Conservation (phyloP, 2,329 filamentous ascomycete species). For the Colletotrichum higginsianum region DNA sequence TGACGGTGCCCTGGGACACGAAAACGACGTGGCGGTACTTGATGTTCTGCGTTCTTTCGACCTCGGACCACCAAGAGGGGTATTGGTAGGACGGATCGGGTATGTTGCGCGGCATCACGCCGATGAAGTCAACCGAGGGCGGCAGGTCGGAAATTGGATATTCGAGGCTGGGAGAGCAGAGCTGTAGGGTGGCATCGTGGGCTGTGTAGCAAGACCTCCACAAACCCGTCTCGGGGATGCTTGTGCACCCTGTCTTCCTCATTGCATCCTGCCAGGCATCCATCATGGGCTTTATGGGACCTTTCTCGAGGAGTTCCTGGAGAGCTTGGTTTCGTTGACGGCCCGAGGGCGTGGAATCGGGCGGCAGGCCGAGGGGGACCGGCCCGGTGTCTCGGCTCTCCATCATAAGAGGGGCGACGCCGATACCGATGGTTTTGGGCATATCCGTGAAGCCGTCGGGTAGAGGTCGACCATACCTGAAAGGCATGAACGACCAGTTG, state of each 20-base stretch:
- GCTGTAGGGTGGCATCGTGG: constrained; percentile 54
- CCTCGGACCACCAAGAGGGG: constrained; percentile 63
- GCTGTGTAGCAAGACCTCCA: constrained; percentile 31
- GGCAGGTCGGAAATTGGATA: constrained; percentile 56
- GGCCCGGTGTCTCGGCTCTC: constrained; percentile 52
- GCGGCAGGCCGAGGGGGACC: constrained; percentile 50
- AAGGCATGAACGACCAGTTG: constrained; percentile 50
- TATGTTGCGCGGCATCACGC: constrained; percentile 55
- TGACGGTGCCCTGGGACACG: constrained; percentile 64
- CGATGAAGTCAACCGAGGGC: constrained; percentile 58
- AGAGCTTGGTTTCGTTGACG: constrained; percentile 47
- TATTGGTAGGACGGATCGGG: constrained; percentile 48
- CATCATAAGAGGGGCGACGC: constrained; percentile 49
- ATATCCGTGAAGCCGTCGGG: constrained; percentile 46
- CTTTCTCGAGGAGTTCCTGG: constrained; percentile 33
- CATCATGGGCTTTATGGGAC: constrained; percentile 34
- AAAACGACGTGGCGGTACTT: constrained; percentile 53
- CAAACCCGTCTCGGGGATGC: constrained; percentile 11
- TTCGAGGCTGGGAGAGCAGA: constrained; percentile 57
- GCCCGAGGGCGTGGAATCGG: constrained; percentile 49
- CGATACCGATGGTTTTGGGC: constrained; percentile 51
- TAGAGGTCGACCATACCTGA: constrained; percentile 46
- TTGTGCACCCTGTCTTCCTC: constrained; percentile 24
- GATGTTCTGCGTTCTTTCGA: constrained; percentile 47
- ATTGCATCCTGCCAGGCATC: constrained; percentile 31